A percentile compares a stretch with the other conserved stretches of the same genome.
Evolutionary conservation across 148 eudicot genomes (phyloP).

Genomic region (Fagopyrum esculentum): DNA sequence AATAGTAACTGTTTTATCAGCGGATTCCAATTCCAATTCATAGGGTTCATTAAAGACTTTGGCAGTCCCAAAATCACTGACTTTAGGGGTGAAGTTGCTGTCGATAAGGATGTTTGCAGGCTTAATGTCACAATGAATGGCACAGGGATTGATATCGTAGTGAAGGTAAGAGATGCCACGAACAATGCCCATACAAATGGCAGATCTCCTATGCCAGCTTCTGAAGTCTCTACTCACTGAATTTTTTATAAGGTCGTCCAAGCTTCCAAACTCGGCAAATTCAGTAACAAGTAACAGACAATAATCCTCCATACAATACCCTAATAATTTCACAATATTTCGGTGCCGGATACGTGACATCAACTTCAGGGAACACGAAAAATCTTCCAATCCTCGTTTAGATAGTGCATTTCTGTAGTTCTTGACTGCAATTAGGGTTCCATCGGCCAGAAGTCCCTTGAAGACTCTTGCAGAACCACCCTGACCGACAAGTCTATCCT

Average conservation of each 20-base stretch:
- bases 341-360: background rate
- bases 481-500: background rate
- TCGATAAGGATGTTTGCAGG: constrained; percentile 80
- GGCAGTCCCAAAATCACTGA: constrained; percentile 81
- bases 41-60: constrained; percentile 18
- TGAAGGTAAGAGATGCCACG: constrained; percentile 75
- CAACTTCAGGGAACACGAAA: background rate
- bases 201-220: constrained; percentile 52
- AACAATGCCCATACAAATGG: constrained; percentile 81
- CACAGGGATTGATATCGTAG: constrained; percentile 43
- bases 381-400: background rate
- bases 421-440: constrained; percentile 3
- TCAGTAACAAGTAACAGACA: background rate
- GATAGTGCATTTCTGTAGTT: background rate
- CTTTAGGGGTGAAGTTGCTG: constrained; percentile 69
- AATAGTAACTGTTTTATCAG: constrained; percentile 76
- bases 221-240: background rate
- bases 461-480: background rate
- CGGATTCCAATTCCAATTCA: constrained; percentile 42
- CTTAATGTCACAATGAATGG: constrained; percentile 79
- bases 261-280: background rate
- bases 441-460: background rate
- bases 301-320: background rate
- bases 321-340: background rate
- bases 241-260: background rate